Evolutionary conservation across 306 rosid species (phyloP), one percentile per base, ranked within the genome.

Genomic region (Acacia acuminata): DNA sequence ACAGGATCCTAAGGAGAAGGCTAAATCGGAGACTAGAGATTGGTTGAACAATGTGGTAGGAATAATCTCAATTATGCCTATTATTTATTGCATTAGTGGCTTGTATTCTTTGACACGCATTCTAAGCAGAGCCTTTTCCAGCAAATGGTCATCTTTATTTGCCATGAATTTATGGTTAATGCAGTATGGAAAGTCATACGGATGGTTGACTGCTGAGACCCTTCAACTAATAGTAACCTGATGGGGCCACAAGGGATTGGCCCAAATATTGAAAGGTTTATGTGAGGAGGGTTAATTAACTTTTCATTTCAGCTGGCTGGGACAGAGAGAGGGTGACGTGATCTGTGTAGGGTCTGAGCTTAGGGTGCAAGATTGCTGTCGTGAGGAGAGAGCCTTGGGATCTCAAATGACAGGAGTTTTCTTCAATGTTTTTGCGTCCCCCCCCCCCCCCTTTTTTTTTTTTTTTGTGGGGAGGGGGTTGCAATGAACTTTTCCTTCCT

Each of bases 1-100:
- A 71, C 56, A 93, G 97, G 97, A 93, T 86, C 97, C 97, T n/a
- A 93, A 84, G 86, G 97, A 91, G 90, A 93, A 90, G 88, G 97
- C 97, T 76, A 93, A 93, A 72, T 82, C 94, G 72, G 97, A 93
- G 90, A 93, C 97, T 16, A 89, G 97, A 84, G 97, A 93, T 81
- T 93, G 97, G 97, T 85, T 93, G 88, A 93, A 93, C 88, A 91
- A 69, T 83, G 91, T 93, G 97, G 97, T 93, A 91, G 66, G 55
- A 47, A 34, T 22, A 44, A 67, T 77, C 73, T 73, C 81, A 72
- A 51, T 47, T 55, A 73, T 72, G 85, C 73, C 83, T 74, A 50
- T 32, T 38, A 69, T 72, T 72, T 73, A 30, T 68, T 84, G 36
- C 65, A 20, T 65, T 25, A 19, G 19, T 77, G 32, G 40, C 63